These are phyloP conservation scores for Chenopodium formosanum DNA, from an alignment of 148 eudicot species.

Conservation along the genomic window DNA sequence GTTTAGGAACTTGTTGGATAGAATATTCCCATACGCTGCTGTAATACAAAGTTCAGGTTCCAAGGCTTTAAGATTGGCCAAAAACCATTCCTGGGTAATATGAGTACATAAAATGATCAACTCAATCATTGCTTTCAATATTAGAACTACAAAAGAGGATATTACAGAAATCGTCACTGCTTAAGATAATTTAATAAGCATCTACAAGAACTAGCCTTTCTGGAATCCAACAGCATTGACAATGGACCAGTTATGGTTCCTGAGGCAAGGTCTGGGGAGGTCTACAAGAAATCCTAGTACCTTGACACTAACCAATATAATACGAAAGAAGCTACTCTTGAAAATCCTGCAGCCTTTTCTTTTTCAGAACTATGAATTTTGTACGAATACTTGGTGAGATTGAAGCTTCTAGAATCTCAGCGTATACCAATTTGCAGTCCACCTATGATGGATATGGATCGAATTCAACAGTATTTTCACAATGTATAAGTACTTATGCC, in stretches of 20 bases:
- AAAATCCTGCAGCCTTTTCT: neutral
- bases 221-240: neutral
- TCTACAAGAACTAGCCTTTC: neutral
- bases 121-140: neutral
- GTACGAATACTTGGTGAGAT: neutral
- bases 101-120: constrained; percentile 15
- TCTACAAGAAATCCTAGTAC: neutral
- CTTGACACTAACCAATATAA: neutral
- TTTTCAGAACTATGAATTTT: neutral
- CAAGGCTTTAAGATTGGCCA: constrained; percentile 62
- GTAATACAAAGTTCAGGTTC: constrained; percentile 94
- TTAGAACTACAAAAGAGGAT: neutral
- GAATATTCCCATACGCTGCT: constrained; percentile 94
- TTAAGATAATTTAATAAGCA: neutral
- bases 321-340: neutral
- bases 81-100: constrained; percentile 65
- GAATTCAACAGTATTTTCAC: neutral
- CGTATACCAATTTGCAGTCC: neutral
- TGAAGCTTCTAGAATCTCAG: neutral
- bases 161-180: neutral
- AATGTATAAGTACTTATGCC: neutral
- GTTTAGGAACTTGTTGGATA: constrained; percentile 78
- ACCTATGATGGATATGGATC: neutral
- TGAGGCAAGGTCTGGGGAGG: neutral
- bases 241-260: neutral